Percentiles rank a stretch among this genome's conserved stretches.
Evolutionary conservation across 2,329 filamentous ascomycete genomes (phyloP).

Genomic region (Truncatella angustata): DNA sequence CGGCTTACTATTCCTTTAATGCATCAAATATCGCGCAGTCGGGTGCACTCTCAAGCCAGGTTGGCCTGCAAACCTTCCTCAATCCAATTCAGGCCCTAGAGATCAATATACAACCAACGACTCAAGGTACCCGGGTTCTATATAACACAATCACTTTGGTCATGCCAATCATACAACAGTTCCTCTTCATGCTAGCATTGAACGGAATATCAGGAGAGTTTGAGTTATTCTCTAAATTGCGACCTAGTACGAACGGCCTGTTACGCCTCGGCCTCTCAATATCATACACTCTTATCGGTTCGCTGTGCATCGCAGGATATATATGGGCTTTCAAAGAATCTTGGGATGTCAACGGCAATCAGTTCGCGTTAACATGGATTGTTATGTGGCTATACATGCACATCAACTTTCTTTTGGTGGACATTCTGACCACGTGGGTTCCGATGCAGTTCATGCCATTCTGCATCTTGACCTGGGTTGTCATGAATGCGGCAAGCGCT

Average conservation of each 20-base stretch:
- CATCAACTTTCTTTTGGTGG: constrained; percentile 41
- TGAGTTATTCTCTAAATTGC: constrained; percentile 32
- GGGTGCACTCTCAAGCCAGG: no score
- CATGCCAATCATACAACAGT: constrained; percentile 44
- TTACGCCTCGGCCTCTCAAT: constrained; percentile 33
- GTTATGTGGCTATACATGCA: constrained; percentile 41
- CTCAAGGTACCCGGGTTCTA: constrained; percentile 36
- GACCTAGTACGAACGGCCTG: constrained; percentile 28
- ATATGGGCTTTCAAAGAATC: constrained; percentile 41
- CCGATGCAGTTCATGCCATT: constrained; percentile 40
- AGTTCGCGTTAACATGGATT: constrained; percentile 43
- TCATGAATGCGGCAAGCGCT: constrained; percentile 40
- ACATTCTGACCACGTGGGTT: constrained; percentile 40
- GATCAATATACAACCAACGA: constrained; percentile 10
- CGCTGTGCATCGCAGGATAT: constrained; percentile 36
- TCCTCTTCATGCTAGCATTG: constrained; percentile 44
- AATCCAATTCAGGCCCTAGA: neutral
- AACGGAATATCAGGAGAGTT: constrained; percentile 40
- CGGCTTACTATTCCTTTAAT: neutral
- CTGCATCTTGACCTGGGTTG: constrained; percentile 41
- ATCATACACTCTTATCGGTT: constrained; percentile 37
- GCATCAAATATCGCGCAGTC: no score
- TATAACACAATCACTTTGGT: constrained; percentile 44
- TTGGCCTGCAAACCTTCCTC: neutral
- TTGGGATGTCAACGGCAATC: constrained; percentile 37